Conservation (phyloP, 2,329 filamentous ascomycete genomes). For the Aspergillus pseudonomiae region DNA sequence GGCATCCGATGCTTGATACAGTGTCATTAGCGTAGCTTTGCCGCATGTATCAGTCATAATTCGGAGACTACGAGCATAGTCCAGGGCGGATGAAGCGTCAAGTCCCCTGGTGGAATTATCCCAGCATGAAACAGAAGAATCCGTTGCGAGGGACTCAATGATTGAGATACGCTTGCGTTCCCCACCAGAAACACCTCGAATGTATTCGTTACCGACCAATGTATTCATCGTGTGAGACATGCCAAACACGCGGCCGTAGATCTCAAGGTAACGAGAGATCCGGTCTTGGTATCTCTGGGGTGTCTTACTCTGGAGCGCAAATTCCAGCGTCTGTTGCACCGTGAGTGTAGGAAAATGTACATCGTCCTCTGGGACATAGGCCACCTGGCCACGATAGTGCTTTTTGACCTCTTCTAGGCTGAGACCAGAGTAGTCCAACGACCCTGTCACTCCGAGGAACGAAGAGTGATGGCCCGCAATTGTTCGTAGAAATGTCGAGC, state of each 20-base stretch:
- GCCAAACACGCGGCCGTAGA: constrained; percentile 72
- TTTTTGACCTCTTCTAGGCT: constrained; percentile 64
- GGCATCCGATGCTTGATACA: constrained; percentile 68
- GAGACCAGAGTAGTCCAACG: constrained; percentile 70
- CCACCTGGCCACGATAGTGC: constrained; percentile 69
- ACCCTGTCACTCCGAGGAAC: constrained; percentile 66
- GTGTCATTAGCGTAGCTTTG: constrained; percentile 66
- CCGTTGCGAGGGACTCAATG: constrained; percentile 70
- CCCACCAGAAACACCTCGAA: constrained; percentile 70
- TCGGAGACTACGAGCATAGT: constrained; percentile 67
- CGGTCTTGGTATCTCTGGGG: constrained; percentile 62
- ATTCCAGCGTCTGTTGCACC: constrained; percentile 72
- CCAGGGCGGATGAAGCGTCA: constrained; percentile 72
- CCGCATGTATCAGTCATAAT: constrained; percentile 73
- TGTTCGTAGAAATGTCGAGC: constrained; percentile 72
- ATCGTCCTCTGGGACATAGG: constrained; percentile 73
- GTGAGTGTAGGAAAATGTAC: constrained; percentile 70
- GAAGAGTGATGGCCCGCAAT: constrained; percentile 67
- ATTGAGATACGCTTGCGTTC: constrained; percentile 76
- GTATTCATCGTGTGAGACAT: constrained; percentile 73
- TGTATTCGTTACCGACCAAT: constrained; percentile 58
- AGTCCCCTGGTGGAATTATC: constrained; percentile 75
- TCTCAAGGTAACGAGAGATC: constrained; percentile 66
- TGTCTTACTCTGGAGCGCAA: constrained; percentile 71
- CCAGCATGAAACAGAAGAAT: constrained; percentile 71